Conservation (phyloP, 2,329 filamentous ascomycete species). For the Sarocladiaceae sp. region DNA sequence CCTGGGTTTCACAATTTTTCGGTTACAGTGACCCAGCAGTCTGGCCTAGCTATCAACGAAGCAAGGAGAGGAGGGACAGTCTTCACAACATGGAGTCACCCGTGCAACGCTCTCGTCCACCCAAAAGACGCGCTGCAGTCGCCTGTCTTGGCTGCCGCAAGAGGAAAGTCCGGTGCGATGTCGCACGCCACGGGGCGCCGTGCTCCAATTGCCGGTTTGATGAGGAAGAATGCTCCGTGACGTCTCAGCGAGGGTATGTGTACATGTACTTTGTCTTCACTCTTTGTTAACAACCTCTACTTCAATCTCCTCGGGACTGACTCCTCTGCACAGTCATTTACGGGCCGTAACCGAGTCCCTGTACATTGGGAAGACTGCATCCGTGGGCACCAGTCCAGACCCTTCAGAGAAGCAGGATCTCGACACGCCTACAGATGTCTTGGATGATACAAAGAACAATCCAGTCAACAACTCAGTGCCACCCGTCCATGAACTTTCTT, state of each 20-base stretch:
- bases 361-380: background rate
- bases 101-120: background rate
- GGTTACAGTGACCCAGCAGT: background rate
- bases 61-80: background rate
- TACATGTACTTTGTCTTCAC: background rate
- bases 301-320: background rate
- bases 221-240: constrained; percentile 1
- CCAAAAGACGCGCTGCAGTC: constrained; percentile 1
- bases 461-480: background rate
- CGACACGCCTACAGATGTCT: background rate
- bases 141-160: constrained; percentile 1
- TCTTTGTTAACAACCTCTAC: background rate
- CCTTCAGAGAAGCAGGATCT: background rate
- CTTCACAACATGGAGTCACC: background rate
- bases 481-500: background rate
- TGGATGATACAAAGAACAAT: no score
- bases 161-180: constrained; percentile 1
- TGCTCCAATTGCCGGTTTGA: constrained; percentile 2
- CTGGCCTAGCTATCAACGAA: background rate
- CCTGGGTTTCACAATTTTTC: background rate
- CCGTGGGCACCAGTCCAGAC: background rate
- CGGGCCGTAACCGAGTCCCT: background rate
- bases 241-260: background rate
- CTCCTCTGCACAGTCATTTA: background rate
- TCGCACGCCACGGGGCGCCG: background rate